Conservation (phyloP, 108 stramenopile species). For the Aurantiochytrium sp. region DNA sequence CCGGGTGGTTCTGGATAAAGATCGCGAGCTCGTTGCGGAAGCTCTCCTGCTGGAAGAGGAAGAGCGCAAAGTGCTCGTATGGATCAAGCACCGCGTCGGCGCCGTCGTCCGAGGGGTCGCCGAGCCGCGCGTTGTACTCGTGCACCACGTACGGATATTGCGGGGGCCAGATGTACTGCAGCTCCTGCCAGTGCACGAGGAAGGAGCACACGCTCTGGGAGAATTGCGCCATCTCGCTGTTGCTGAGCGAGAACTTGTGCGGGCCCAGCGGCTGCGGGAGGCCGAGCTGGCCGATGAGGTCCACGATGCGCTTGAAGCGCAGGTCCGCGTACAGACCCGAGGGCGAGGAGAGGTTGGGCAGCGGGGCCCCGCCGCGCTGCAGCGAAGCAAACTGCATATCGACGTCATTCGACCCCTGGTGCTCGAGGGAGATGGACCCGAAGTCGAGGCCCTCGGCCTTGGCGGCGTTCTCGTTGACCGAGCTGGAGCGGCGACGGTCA, state of each 20-base stretch:
- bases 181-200: slow-evolving; percentile 1
- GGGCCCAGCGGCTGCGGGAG: background rate
- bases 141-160: background rate
- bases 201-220: background rate
- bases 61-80: background rate
- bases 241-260: background rate
- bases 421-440: background rate
- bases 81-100: background rate
- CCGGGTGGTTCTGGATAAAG: background rate
- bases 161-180: background rate
- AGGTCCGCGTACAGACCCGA: background rate
- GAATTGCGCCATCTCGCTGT: background rate
- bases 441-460: background rate
- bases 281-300: background rate
- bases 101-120: background rate
- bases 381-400: background rate
- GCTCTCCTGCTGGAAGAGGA: background rate
- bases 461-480: background rate
- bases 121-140: background rate
- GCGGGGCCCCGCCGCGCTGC: background rate
- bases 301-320: background rate
- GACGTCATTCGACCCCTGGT: background rate
- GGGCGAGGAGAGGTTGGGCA: background rate
- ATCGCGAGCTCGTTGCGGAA: background rate
- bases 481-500: background rate